These are phyloP conservation scores for Penicillium subrubescens DNA, from an alignment of 495 filamentous ascomycete genomes.

Conservation along the genomic window DNA sequence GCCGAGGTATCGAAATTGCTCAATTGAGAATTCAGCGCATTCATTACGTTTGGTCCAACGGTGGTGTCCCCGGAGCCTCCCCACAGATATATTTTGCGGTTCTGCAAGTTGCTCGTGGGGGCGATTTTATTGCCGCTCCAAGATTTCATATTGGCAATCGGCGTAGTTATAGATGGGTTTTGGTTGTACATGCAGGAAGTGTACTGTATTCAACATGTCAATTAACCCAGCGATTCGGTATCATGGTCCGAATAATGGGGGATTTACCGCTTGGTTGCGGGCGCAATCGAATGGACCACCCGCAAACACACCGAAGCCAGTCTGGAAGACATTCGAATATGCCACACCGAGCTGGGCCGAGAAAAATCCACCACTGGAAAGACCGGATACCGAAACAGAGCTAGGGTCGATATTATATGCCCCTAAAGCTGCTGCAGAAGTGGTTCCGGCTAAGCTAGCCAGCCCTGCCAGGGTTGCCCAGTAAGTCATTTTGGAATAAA, in stretches of 20 bases:
- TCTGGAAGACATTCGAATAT: conserved; percentile 16
- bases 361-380: conserved; percentile 17
- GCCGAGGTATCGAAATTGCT: conserved; percentile 8
- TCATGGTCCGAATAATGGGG: background rate
- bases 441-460: conserved; percentile 1
- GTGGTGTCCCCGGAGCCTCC: conserved; percentile 15
- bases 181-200: conserved; percentile 16
- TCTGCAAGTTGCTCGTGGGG: conserved; percentile 3
- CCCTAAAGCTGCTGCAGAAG: background rate
- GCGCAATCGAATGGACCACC: conserved; percentile 19
- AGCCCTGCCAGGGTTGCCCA: background rate
- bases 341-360: conserved; percentile 17
- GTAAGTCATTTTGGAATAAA: background rate
- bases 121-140: conserved; percentile 19
- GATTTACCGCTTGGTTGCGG: conserved; percentile 11
- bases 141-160: conserved; percentile 17
- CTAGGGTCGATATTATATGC: conserved; percentile 3
- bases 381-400: conserved; percentile 17
- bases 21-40: conserved; percentile 9
- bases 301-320: conserved; percentile 19
- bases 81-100: conserved; percentile 19
- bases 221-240: background rate
- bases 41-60: conserved; percentile 14
- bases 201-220: background rate
- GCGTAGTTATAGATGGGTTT: conserved; percentile 14